Percentiles rank a stretch among this genome's conserved stretches.
Conservation (phyloP, 2,329 filamentous ascomycete genomes). For the Emericellopsis atlantica region DNA sequence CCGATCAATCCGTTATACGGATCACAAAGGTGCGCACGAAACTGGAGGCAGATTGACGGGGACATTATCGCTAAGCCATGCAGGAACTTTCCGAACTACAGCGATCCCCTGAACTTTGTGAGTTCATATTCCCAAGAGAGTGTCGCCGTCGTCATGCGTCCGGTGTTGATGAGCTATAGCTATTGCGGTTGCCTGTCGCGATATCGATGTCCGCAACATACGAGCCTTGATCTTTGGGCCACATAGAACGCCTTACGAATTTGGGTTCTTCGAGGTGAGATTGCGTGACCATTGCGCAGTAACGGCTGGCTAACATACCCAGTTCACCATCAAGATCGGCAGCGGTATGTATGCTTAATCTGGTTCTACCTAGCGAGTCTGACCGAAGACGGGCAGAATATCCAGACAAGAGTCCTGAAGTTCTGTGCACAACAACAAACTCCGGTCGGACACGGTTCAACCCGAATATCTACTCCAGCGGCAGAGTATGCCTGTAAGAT, state of each 20-base stretch:
- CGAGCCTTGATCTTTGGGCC: slow-evolving; percentile 84
- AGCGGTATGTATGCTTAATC: slow-evolving; percentile 41
- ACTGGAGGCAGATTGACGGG: slow-evolving; percentile 8
- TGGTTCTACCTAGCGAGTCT: slow-evolving; percentile 3
- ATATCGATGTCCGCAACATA: slow-evolving; percentile 79
- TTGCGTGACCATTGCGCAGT: neutral
- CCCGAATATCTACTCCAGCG: slow-evolving; percentile 86
- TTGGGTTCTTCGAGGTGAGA: slow-evolving; percentile 86
- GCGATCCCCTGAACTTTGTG: slow-evolving; percentile 72
- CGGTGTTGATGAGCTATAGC: slow-evolving; percentile 33
- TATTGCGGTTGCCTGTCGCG: slow-evolving; percentile 75
- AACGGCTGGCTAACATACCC: neutral
- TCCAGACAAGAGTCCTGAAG: slow-evolving; percentile 51
- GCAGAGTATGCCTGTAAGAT: slow-evolving; percentile 83
- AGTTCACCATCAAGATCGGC: slow-evolving; percentile 69
- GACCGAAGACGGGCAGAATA: slow-evolving; percentile 50
- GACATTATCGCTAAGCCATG: slow-evolving; percentile 9
- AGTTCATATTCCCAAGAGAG: slow-evolving; percentile 18
- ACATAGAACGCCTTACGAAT: slow-evolving; percentile 90
- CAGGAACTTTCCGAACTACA: slow-evolving; percentile 82
- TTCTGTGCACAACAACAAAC: slow-evolving; percentile 73
- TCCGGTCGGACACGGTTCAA: slow-evolving; percentile 83
- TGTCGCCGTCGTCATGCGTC: neutral
- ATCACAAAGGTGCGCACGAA: slow-evolving; percentile 58
- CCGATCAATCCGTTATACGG: slow-evolving; percentile 75